Evolutionary conservation across 164 flowering plant genomes (phyloP), one percentile per base, ranked within the genome.

Genomic region (Pachysandra terminalis): DNA sequence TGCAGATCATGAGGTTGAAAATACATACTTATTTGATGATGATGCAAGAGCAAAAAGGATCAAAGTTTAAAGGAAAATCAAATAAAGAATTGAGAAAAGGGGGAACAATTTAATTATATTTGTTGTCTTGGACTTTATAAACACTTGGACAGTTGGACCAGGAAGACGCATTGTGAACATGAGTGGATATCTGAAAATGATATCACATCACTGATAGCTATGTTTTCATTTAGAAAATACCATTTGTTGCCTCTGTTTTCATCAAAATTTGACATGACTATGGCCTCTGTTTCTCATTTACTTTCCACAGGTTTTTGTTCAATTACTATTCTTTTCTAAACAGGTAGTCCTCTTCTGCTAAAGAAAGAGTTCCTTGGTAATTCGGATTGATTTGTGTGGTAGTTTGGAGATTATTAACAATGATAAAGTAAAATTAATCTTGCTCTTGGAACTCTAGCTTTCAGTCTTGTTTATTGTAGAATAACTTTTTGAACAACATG

Each of bases 41-140:
- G n/a, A n/a, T n/a, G n/a, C n/a, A n/a, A n/a, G n/a, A n/a, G n/a
- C n/a, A n/a, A n/a, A n/a, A n/a, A n/a, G n/a, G n/a, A n/a, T n/a
- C n/a, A n/a, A n/a, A n/a, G n/a, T n/a, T n/a, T n/a, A n/a, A n/a
- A n/a, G n/a, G n/a, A n/a, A n/a, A n/a, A n/a, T n/a, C n/a, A n/a
- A n/a, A n/a, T n/a, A n/a, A n/a, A n/a, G n/a, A n/a, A n/a, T n/a
- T n/a, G n/a, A n/a, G n/a, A n/a, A n/a, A n/a, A n/a, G n/a, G n/a
- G n/a, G n/a, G n/a, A n/a, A n/a, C n/a, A n/a, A n/a, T n/a, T n/a
- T n/a, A n/a, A n/a, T n/a, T n/a, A n/a, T n/a, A n/a, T n/a, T n/a
- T n/a, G n/a, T n/a, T 49, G 37, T 57, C 37, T 67, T 58, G 55
- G n/a, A 45, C 25, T n/a, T n/a, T 57, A 40, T 57, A 55, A 23